Evolutionary conservation across 139 green algal genomes (phyloP), one percentile per base, ranked within the genome.

Genomic region (Picocystis salinarum): DNA sequence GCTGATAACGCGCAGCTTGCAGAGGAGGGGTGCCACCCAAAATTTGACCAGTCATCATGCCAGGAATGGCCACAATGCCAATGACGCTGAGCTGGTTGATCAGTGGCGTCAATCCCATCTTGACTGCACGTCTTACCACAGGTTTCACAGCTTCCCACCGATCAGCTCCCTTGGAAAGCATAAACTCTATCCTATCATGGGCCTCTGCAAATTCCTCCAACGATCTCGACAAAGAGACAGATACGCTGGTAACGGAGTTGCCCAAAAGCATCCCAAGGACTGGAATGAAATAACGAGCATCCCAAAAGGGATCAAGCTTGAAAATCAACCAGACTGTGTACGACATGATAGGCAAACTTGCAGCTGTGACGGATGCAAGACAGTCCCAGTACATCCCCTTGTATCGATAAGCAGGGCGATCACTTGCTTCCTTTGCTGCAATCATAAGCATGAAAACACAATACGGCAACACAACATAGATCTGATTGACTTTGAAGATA

Each of bases 11-110:
- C 12, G 39, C 67, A 23, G 47, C 73, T 73, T 59, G 59, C 55
- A 28, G 6, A 23, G 3, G 9, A 6, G 29, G 15, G 23, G 48
- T 61, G 3, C 79, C 79, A 0, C 54, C 67, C 39, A 91, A 52
- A 26, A 91, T 86, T 46, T 91, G 76, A 5, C 79, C 78, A 0
- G 74, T 85, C 73, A 85, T 82, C 74, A 85, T 82, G 29, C 67
- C 79, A 15, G 77, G 69, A 19, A 86, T 83, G 13, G 54, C 69
- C 5, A 91, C 75, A 15, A 84, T 55, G 6, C 76, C 76, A 39
- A 79, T 52, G 10, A 87, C 78, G 23, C 58, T 73, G 68, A 92
- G 80, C 45, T 71, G 60, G 62, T 85, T 87, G 33, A 92, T 52
- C 18, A 77, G 54, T 4, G 79, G 80, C 13, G 70, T 83, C 52